These are phyloP conservation scores for Neobulgaria alba DNA, from an alignment of 2,329 filamentous ascomycete genomes.

Conservation along the genomic window DNA sequence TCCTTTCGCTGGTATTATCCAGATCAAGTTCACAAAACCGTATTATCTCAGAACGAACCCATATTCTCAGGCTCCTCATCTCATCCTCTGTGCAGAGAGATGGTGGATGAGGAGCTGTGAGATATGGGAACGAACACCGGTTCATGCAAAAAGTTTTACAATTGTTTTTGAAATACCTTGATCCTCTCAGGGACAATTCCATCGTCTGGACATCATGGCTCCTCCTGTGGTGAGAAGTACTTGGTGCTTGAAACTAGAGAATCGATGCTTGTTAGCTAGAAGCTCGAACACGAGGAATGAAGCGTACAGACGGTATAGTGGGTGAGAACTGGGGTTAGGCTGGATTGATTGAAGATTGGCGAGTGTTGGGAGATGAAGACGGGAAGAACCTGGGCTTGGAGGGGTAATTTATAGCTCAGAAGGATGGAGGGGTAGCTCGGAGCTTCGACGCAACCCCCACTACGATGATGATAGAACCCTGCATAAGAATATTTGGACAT, in stretches of 20 bases:
- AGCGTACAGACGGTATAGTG: constrained; percentile 10
- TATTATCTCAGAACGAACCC: constrained; percentile 71
- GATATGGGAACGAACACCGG: constrained; percentile 48
- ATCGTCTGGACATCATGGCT: constrained; percentile 26
- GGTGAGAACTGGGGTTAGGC: not conserved
- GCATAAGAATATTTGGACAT: not conserved
- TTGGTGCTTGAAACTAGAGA: constrained; percentile 9
- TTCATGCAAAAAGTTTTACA: constrained; percentile 49
- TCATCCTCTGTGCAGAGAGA: constrained; percentile 16
- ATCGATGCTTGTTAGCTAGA: not conserved
- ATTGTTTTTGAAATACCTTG: constrained; percentile 28
- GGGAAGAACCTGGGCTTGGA: not conserved
- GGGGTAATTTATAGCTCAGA: not conserved
- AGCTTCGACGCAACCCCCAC: not conserved
- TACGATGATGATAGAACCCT: too few relatives aligned
- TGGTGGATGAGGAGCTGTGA: constrained; percentile 27
- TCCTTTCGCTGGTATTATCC: constrained; percentile 99
- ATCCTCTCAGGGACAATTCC: constrained; percentile 28
- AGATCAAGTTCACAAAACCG: constrained; percentile 85
- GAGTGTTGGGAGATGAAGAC: not conserved
- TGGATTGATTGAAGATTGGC: not conserved
- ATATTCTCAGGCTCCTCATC: constrained; percentile 19
- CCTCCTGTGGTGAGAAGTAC: constrained; percentile 19
- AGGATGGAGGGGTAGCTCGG: not conserved
- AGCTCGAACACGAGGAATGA: not conserved